Conservation (phyloP, 2,329 filamentous ascomycete genomes). For the Botrytis aclada region DNA sequence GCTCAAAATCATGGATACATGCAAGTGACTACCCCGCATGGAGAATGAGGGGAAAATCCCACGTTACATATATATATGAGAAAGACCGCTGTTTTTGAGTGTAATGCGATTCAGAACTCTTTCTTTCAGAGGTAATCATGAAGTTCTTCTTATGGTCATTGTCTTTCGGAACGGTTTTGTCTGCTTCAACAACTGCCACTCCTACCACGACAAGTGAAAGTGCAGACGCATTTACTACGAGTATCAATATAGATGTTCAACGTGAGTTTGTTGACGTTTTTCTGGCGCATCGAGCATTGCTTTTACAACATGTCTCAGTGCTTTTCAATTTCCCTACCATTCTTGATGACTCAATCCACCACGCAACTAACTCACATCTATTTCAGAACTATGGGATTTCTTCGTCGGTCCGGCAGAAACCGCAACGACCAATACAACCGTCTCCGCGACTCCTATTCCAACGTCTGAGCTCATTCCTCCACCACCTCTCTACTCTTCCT, state of each 20-base stretch:
- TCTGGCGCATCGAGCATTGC: not conserved
- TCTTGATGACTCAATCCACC: not conserved
- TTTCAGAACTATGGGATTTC: constrained; percentile 27
- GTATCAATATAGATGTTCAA: constrained; percentile 23
- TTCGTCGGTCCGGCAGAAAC: constrained; percentile 30
- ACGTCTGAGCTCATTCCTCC: constrained; percentile 31
- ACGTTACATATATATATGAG: not conserved
- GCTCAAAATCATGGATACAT: not conserved
- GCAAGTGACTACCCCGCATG: constrained; percentile 1
- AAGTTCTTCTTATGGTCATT: constrained; percentile 10
- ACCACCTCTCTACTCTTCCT: constrained; percentile 27
- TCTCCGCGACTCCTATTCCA: constrained; percentile 30
- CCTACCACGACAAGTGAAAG: constrained; percentile 19
- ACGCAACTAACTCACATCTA: not conserved
- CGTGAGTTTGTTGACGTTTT: constrained; percentile 13
- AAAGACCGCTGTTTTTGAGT: not conserved
- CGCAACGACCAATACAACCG: constrained; percentile 30
- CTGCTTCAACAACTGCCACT: not conserved
- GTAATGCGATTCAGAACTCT: not conserved
- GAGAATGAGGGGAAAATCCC: not conserved
- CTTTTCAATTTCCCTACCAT: not conserved
- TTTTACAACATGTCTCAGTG: not conserved
- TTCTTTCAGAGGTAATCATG: constrained; percentile 5
- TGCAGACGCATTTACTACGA: constrained; percentile 25
- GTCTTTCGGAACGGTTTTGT: not conserved